Conservation (phyloP, 495 filamentous ascomycete species). For the Annulohypoxylon maeteangense region DNA sequence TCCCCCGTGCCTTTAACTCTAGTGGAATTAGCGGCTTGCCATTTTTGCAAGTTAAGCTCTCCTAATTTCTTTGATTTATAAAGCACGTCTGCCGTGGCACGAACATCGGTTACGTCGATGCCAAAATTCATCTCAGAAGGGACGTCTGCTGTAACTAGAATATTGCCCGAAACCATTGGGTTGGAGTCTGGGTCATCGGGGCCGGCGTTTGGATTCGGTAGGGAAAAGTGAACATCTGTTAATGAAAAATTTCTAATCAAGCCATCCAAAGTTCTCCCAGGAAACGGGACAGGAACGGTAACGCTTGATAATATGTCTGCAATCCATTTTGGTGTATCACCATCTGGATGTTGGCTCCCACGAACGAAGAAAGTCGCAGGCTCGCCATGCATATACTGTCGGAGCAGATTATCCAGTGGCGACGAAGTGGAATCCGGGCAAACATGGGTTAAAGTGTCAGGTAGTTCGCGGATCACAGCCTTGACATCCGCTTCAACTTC, state of each 20-base stretch:
- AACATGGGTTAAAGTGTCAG: constrained; percentile 70
- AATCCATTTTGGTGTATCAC: constrained; percentile 81
- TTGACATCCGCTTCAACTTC: constrained; percentile 73
- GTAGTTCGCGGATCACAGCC: constrained; percentile 75
- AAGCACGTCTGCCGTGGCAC: constrained; percentile 79
- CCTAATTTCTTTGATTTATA: constrained; percentile 82
- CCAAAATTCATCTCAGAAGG: constrained; percentile 88
- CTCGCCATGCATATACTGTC: constrained; percentile 81
- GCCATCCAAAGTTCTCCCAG: constrained; percentile 80
- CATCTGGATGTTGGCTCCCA: constrained; percentile 73
- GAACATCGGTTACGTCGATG: constrained; percentile 77
- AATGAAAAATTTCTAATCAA: constrained; percentile 87
- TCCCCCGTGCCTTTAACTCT: constrained; percentile 64
- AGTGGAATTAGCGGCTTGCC: constrained; percentile 87
- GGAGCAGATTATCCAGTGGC: constrained; percentile 85
- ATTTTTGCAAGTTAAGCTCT: constrained; percentile 76
- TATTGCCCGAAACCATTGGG: constrained; percentile 81
- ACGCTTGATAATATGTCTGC: constrained; percentile 80
- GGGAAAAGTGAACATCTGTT: constrained; percentile 80
- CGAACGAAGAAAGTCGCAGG: constrained; percentile 81
- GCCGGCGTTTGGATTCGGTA: constrained; percentile 81
- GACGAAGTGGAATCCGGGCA: constrained; percentile 82
- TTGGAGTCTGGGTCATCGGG: constrained; percentile 78
- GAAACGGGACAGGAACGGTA: constrained; percentile 84
- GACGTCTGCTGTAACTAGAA: constrained; percentile 77